Evolutionary conservation across 108 stramenopile genomes (phyloP).

Genomic region (Conticribra guillardii): DNA sequence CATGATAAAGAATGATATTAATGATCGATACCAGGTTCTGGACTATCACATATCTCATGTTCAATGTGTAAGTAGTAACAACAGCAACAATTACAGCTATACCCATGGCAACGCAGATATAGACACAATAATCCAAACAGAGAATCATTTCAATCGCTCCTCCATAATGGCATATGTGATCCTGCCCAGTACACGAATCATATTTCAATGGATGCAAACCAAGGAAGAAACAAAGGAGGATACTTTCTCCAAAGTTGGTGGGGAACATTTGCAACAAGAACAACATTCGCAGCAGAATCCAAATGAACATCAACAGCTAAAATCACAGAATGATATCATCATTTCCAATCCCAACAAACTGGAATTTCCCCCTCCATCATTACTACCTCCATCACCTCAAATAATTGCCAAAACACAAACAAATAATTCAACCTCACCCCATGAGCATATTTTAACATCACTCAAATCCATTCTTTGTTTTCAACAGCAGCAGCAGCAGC

Average conservation of each 20-base stretch:
- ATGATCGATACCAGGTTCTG: too few relatives aligned
- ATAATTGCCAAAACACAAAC: neutral
- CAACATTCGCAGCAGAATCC: neutral
- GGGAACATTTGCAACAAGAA: neutral
- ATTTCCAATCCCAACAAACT: neutral
- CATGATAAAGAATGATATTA: too few relatives aligned
- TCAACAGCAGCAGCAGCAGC: neutral
- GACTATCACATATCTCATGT: too few relatives aligned
- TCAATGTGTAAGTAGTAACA: too few relatives aligned
- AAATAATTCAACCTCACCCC: conserved; percentile 5
- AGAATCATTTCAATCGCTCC: neutral
- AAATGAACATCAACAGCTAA: neutral
- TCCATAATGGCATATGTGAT: conserved; percentile 37
- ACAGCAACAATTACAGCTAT: too few relatives aligned
- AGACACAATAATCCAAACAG: neutral
- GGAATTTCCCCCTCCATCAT: neutral
- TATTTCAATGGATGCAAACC: conserved; percentile 16
- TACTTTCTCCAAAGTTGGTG: neutral
- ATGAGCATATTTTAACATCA: conserved; percentile 35
- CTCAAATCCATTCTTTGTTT: conserved; percentile 16
- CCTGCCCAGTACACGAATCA: conserved; percentile 46
- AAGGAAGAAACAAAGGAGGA: neutral
- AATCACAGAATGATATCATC: neutral
- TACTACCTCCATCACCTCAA: neutral
- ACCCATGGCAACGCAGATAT: neutral